Evolutionary conservation across 345 rosid species (phyloP).

Genomic region (Kernera saxatilis): DNA sequence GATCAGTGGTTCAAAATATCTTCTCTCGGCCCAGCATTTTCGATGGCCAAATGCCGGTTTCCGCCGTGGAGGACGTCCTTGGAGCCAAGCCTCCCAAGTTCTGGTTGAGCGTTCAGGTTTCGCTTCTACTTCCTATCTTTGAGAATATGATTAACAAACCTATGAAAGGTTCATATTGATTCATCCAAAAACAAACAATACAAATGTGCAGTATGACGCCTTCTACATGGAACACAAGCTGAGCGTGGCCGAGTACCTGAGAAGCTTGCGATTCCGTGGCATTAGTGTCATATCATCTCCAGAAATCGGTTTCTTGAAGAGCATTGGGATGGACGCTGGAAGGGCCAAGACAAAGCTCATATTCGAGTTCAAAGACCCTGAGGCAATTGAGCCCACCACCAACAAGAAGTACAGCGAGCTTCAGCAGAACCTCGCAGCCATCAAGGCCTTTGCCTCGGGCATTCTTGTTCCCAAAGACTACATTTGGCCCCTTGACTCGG

Average conservation of each 20-base stretch:
- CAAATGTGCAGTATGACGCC: constrained; percentile 54
- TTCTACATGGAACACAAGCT: constrained; percentile 65
- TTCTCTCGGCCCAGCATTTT: constrained; percentile 47
- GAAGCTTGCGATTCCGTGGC: constrained; percentile 17
- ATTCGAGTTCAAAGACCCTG: constrained; percentile 40
- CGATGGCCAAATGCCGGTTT: constrained; percentile 38
- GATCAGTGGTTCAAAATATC: constrained; percentile 54
- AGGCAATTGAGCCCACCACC: constrained; percentile 64
- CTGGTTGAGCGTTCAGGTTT: constrained; percentile 82
- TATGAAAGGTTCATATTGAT: constrained; percentile 20
- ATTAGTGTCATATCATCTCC: constrained; percentile 55
- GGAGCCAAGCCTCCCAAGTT: constrained; percentile 38
- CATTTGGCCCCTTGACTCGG: constrained; percentile 55
- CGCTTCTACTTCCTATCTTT: neutral
- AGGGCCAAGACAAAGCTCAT: constrained; percentile 46
- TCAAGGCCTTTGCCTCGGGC: constrained; percentile 71
- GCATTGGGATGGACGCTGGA: constrained; percentile 38
- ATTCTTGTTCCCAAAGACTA: constrained; percentile 71
- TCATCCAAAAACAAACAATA: constrained; percentile 23
- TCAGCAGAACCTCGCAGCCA: constrained; percentile 39
- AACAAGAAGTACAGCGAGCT: constrained; percentile 49
- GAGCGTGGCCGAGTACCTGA: constrained; percentile 36
- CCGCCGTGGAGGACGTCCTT: constrained; percentile 48
- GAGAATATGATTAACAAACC: neutral
- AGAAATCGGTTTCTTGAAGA: constrained; percentile 74